phyloP scores from a whole-genome alignment of 2,329 filamentous ascomycete species.

The Diaporthe velutina region DNA sequence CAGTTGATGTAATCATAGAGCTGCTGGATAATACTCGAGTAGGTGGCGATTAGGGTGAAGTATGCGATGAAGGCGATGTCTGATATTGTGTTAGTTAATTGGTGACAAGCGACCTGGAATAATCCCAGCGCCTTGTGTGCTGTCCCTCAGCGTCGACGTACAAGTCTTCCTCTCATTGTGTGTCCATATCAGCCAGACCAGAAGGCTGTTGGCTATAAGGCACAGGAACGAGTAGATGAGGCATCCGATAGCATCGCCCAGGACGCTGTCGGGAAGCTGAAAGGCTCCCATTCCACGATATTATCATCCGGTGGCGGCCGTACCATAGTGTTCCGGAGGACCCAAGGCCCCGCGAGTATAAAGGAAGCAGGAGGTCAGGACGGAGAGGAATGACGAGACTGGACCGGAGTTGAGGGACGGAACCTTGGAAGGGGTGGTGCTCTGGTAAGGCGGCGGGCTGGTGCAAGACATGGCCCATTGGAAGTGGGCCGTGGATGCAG shows the following conservation, averaged over 20 bases:
- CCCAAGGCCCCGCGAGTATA: constrained; percentile 14
- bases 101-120: neutral
- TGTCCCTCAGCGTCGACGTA: neutral
- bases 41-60: constrained; percentile 35
- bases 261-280: constrained; percentile 39
- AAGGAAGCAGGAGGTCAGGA: neutral
- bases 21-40: constrained; percentile 34
- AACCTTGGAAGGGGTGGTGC: neutral
- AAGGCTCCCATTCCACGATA: constrained; percentile 39
- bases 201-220: constrained; percentile 28
- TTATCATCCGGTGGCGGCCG: constrained; percentile 30
- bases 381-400: neutral
- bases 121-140: neutral
- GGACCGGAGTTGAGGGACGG: neutral
- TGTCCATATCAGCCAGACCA: constrained; percentile 37
- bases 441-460: neutral
- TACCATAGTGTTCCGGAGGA: constrained; percentile 26
- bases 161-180: constrained; percentile 36
- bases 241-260: constrained; percentile 36
- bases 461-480: neutral
- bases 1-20: constrained; percentile 37
- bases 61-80: constrained; percentile 38
- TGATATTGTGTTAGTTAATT: neutral
- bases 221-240: constrained; percentile 33
- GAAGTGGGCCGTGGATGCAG: constrained; percentile 8